A percentile compares a stretch with the other conserved stretches of the same genome.
Evolutionary conservation across 1,284 basidiomycete species (phyloP).

Genomic region (Boletellus dicymbophilus): DNA sequence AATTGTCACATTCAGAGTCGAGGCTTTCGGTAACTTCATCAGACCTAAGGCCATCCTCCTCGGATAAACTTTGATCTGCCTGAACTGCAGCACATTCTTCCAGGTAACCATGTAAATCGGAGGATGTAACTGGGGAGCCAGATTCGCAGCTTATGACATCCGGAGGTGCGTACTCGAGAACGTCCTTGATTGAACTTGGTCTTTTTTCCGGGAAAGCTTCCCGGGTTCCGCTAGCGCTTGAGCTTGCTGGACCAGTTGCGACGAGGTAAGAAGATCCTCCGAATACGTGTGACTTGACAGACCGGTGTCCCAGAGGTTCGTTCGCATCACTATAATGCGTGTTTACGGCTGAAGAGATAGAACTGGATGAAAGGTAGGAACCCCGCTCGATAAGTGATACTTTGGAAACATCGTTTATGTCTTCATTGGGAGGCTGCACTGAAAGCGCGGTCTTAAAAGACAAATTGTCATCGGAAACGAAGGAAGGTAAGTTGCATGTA

Average conservation of each 20-base stretch:
- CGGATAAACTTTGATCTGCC: not conserved
- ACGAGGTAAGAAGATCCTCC: not conserved
- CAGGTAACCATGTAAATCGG: no score
- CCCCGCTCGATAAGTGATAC: constrained; percentile 18
- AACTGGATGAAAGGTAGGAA: constrained; percentile 14
- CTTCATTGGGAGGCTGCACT: constrained; percentile 24
- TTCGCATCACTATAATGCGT: constrained; percentile 16
- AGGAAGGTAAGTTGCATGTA: constrained; percentile 16
- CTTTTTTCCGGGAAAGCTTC: no score
- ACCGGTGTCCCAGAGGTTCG: constrained; percentile 7
- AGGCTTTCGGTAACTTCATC: constrained; percentile 1
- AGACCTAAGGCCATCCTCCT: not conserved
- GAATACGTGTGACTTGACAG: not conserved
- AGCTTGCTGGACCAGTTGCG: not conserved
- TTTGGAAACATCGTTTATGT: constrained; percentile 19
- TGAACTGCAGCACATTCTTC: not conserved
- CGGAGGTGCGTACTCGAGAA: not conserved
- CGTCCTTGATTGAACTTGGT: no score
- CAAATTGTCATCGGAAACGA: constrained; percentile 21
- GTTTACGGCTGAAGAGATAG: constrained; percentile 26
- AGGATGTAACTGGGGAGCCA: no score
- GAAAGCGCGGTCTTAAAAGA: constrained; percentile 31
- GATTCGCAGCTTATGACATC: not conserved
- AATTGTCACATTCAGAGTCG: constrained; percentile 1
- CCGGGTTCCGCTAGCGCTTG: no score